Evolutionary conservation across 305 asterid genomes (phyloP), one percentile per base, ranked within the genome.

Genomic region (Salvia sclarea): DNA sequence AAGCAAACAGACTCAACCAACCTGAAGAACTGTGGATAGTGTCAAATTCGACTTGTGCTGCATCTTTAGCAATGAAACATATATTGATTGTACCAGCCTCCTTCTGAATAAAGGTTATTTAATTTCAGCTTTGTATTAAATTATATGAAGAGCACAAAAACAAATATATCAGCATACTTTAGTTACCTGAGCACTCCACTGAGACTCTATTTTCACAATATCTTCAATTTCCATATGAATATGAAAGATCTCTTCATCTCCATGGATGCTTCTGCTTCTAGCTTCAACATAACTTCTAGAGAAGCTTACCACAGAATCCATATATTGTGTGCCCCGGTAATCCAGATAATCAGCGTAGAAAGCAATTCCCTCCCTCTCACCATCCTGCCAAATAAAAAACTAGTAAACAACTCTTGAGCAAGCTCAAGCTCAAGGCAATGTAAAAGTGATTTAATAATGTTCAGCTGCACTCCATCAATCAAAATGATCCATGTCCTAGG

Each of bases 111-210:
- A 44, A 55, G 65, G 14, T 45, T 44, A 69, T 59, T 64, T 65
- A 71, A 70, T 52, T 59, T 37, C 54, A 72, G 69, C 76, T 61
- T 24, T 62, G 63, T 31, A 35, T 30, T 54, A 52, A 21, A 45
- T 31, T 54, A 52, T 59, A 45, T 54, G 64, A 28, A 69, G 59
- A 71, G 66, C 33, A 63, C 48, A 31, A 66, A 70, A 49, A 33
- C 17, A 24, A 60, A 55, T 44, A 56, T 59, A 48, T 63, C 56
- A 59, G 70, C 47, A 71, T 14, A 11, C 28, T 57, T 58, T 75
- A 77, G 91, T 69, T 71, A 93, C 98, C 75, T 72, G 86, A 56
- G 82, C 84, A 82, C 78, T 58, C 89, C 93, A 87, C 41, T 78
- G 74, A 67, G 96, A 82, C 78, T 87, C 88, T 75, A 94, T 89